These are phyloP conservation scores for Apiotrichum veenhuisii DNA, from an alignment of 1,284 basidiomycete species.

Conservation along the genomic window DNA sequence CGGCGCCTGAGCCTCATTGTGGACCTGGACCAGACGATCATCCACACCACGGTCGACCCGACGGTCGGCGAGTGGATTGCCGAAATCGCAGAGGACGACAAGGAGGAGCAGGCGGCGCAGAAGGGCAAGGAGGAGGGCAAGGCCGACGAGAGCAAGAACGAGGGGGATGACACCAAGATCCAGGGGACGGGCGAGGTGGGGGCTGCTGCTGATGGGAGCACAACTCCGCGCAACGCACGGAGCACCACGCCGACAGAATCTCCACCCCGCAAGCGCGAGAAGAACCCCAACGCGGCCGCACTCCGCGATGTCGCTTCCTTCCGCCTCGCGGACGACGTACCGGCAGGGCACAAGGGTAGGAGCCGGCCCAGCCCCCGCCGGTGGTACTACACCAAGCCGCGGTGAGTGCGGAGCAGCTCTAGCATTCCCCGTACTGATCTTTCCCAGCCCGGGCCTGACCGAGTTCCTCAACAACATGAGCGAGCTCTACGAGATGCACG, in stretches of 20 bases:
- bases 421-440: not conserved
- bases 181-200: not conserved
- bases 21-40: conserved; percentile 97
- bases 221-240: conserved; percentile 9
- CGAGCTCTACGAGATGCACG: conserved; percentile 92
- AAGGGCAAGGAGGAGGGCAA: conserved; percentile 35
- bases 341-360: conserved; percentile 53
- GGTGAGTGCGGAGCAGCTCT: conserved; percentile 56
- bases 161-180: conserved; percentile 43
- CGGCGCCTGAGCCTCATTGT: conserved; percentile 91
- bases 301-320: conserved; percentile 82
- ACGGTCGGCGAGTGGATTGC: conserved; percentile 96
- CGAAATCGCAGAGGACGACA: conserved; percentile 58
- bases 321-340: conserved; percentile 71
- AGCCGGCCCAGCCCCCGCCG: conserved; percentile 48
- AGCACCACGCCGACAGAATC: conserved; percentile 22
- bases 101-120: conserved; percentile 7
- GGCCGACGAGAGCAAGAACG: not conserved
- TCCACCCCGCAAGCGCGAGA: conserved; percentile 24
- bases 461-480: conserved; percentile 71
- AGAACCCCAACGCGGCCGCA: conserved; percentile 45
- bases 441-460: conserved; percentile 74
- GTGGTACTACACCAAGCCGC: conserved; percentile 95
- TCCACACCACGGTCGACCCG: conserved; percentile 97
- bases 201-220: conserved; percentile 27